Conservation (phyloP, 2,329 filamentous ascomycete species). For the Tolypocladium paradoxum region DNA sequence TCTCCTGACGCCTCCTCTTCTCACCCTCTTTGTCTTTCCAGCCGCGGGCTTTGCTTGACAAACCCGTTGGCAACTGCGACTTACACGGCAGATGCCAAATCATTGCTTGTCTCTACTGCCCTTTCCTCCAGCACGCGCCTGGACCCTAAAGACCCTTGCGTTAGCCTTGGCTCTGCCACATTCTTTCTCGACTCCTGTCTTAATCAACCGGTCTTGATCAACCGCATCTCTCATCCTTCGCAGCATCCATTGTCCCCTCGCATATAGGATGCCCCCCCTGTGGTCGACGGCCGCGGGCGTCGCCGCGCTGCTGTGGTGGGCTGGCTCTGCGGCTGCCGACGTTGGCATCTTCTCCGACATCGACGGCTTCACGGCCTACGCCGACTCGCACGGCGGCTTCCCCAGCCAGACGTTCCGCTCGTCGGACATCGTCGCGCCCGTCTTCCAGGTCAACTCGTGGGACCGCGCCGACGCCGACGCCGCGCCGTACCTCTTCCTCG, state of each 20-base stretch:
- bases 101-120: neutral
- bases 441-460: constrained; percentile 22
- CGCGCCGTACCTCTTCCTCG: constrained; percentile 22
- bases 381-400: constrained; percentile 7
- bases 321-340: neutral
- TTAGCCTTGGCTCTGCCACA: neutral
- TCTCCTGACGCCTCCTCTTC: too few relatives aligned
- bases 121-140: neutral
- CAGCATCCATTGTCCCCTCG: too few relatives aligned
- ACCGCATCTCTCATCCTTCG: neutral
- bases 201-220: too few relatives aligned
- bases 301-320: neutral
- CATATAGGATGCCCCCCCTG: neutral
- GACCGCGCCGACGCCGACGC: constrained; percentile 14
- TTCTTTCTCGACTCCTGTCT: neutral
- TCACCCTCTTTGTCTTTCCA: too few relatives aligned
- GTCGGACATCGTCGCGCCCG: constrained; percentile 19
- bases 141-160: too few relatives aligned
- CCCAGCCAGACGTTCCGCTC: constrained; percentile 23
- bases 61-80: neutral
- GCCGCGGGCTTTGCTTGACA: too few relatives aligned
- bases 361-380: neutral
- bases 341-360: neutral
- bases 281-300: neutral
- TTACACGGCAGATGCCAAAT: neutral